Base-by-base conservation (phyloP, 345 rosid genomes). In the Stellera chamaejasme region DNA sequence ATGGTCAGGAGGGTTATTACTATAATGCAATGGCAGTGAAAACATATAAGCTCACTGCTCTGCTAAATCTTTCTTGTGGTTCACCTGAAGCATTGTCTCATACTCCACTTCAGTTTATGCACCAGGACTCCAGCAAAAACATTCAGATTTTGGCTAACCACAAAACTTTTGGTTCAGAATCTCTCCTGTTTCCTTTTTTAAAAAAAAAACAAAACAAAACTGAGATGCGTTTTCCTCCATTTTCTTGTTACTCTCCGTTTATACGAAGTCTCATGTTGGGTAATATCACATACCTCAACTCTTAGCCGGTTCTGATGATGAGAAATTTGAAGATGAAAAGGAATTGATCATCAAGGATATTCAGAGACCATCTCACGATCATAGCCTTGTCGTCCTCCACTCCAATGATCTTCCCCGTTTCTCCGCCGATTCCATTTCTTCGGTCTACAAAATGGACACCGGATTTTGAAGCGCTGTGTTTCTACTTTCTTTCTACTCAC, bases 121-220 rank as follows among this genome's bases (percentile, higher is more conserved):
- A n/a, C n/a, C 84, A 92, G 97, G 98, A 92, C 66, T 81, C 97
- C 0, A 92, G 97, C 85, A 86, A 81, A 77, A 92, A 86, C 61
- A 92, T 92, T 61, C 96, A 81, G 71, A 78, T 92, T 47, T 75
- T 87, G 11, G 96, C 98, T 65, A 88, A 88, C 69, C 96, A 92
- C 78, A 88, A n/a, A n/a, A n/a, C n/a, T 92, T 72, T 66, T 93
- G 71, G 58, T 62, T 28, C 39, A 32, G 39, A 32, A 32, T 8
- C 39, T 32, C 4, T 32, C 39, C 39, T n/a, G n/a, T n/a, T n/a
- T n/a, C n/a, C n/a, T n/a, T n/a, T n/a, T n/a, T n/a, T n/a, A n/a
- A n/a, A n/a, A n/a, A n/a, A n/a, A n/a, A n/a, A n/a, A n/a, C n/a
- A n/a, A n/a, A n/a, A n/a, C 41, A 5, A 26, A 15, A 48, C 19